These are phyloP conservation scores for Amniculicola lignicola DNA, from an alignment of 495 filamentous ascomycete genomes.

Conservation along the genomic window DNA sequence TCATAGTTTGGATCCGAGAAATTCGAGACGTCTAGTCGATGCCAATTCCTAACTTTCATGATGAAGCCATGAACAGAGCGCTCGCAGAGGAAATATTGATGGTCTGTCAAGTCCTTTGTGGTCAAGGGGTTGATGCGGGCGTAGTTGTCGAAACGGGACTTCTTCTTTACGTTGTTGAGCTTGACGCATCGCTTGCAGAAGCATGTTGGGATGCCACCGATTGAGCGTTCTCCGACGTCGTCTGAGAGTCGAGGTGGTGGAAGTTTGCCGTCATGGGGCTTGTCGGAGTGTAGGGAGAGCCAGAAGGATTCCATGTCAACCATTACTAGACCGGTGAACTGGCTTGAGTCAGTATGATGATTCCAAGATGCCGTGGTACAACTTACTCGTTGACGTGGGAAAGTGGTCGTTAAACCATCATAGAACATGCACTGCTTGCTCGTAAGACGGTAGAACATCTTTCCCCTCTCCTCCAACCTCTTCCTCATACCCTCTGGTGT, in stretches of 20 bases:
- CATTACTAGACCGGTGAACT: constrained; percentile 26
- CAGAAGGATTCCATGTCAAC: constrained; percentile 24
- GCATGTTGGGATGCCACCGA: constrained; percentile 25
- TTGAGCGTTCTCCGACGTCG: constrained; percentile 16
- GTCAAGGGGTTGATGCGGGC: constrained; percentile 23
- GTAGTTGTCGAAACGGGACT: constrained; percentile 25
- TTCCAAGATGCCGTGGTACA: not conserved
- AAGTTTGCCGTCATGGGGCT: constrained; percentile 9
- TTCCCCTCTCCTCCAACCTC: constrained; percentile 19
- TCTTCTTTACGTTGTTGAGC: constrained; percentile 17
- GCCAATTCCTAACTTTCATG: constrained; percentile 23
- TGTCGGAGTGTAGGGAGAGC: constrained; percentile 13
- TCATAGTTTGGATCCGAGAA: constrained; percentile 12
- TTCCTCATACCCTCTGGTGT: constrained; percentile 9
- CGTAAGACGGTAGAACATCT: constrained; percentile 19
- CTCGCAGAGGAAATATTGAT: constrained; percentile 32
- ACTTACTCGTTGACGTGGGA: constrained; percentile 22
- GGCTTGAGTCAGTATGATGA: not conserved
- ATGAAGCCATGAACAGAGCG: constrained; percentile 18
- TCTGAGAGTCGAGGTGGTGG: constrained; percentile 14
- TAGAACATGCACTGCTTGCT: constrained; percentile 30
- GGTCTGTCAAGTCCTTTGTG: constrained; percentile 14
- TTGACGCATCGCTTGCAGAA: constrained; percentile 22
- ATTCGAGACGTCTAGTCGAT: constrained; percentile 6
- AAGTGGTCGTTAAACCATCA: constrained; percentile 22